Evolutionary conservation across 1,139 yeast species (phyloP), one percentile per base, ranked within the genome.

Genomic region (Pichia terricola): DNA sequence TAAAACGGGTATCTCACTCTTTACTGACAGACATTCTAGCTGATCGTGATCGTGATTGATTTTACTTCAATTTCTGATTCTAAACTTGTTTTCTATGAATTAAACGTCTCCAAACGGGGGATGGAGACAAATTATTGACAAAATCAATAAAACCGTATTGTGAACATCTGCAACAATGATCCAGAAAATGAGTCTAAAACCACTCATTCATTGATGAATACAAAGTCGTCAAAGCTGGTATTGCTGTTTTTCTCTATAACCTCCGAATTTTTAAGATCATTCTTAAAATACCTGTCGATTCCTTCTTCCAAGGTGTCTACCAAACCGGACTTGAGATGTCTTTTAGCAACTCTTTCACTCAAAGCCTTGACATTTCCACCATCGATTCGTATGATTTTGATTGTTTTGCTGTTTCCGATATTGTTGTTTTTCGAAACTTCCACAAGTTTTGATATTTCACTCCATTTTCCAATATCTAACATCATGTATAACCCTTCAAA

Each of bases 251-350:
- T 57, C 41, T 70, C 55, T 6, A 87, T 74, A 45, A 75, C 70
- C 37, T 62, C 56, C 0, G 89, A 95, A 59, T 89, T 89, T 5
- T 73, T 65, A 40, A 75, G 60, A 60, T 88, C 96, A 58, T 84
- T 88, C 6, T 68, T 64, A 46, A 77, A 79, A 10, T 81, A 89
- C 38, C 89, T 68, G 10, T 63, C 68, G 16, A 65, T 62, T 0
- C 95, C 96, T 42, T 73, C 79, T 45, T 75, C 72, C n/a, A 73
- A 54, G 3, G 68, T 66, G 0, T 59, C 47, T 0, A 75, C 81
- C 26, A 89, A 70, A 0, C 95, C 95, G 5, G 89, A 74, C 10
- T 63, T 65, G 22, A 87, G 53, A 60, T 89, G 97, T 45, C 97
- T 68, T 40, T 65, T 63, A 1, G 87, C 82, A 1, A 87, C 79